phyloP scores from a whole-genome alignment of 2,329 filamentous ascomycete genomes.

The Pseudocercospora fijiensis region DNA sequence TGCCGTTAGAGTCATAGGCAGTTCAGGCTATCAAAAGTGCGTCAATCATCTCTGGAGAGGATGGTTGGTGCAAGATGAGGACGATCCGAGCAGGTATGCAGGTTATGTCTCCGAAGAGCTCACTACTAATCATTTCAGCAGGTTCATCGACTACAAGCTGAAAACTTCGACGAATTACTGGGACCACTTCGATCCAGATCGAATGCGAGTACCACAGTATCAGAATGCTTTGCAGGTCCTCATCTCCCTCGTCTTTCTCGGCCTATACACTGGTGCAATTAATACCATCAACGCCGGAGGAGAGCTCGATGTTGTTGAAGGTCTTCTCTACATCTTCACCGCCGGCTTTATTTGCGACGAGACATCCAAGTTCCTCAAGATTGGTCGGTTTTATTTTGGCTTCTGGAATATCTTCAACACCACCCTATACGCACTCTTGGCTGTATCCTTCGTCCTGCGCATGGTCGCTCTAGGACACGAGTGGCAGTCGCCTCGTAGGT shows the following conservation, averaged over 20 bases:
- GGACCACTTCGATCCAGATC: constrained; percentile 85
- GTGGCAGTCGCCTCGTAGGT: constrained; percentile 46
- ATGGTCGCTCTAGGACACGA: constrained; percentile 72
- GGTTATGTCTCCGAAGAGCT: not conserved
- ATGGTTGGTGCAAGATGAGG: constrained; percentile 94
- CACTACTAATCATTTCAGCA: constrained; percentile 30
- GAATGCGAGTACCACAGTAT: constrained; percentile 88
- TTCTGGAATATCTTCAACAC: constrained; percentile 96
- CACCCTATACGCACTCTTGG: constrained; percentile 74
- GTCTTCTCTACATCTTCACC: constrained; percentile 85
- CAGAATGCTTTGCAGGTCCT: constrained; percentile 88
- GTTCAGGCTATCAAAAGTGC: constrained; percentile 93
- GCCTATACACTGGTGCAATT: constrained; percentile 83
- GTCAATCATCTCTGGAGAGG: constrained; percentile 90
- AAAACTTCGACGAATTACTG: constrained; percentile 76
- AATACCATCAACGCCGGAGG: constrained; percentile 84
- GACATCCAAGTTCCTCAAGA: constrained; percentile 84
- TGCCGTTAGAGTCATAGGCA: constrained; percentile 82
- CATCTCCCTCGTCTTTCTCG: constrained; percentile 79
- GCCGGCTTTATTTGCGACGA: constrained; percentile 89
- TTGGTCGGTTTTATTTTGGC: constrained; percentile 83
- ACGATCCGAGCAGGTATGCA: constrained; percentile 64
- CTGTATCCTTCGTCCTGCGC: constrained; percentile 74
- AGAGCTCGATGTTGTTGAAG: constrained; percentile 80
- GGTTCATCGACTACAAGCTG: constrained; percentile 82